Percentiles rank a stretch among this genome's conserved stretches.
Conservation (phyloP, 495 filamentous ascomycete genomes). For the Hypoxylon crocopeplum region DNA sequence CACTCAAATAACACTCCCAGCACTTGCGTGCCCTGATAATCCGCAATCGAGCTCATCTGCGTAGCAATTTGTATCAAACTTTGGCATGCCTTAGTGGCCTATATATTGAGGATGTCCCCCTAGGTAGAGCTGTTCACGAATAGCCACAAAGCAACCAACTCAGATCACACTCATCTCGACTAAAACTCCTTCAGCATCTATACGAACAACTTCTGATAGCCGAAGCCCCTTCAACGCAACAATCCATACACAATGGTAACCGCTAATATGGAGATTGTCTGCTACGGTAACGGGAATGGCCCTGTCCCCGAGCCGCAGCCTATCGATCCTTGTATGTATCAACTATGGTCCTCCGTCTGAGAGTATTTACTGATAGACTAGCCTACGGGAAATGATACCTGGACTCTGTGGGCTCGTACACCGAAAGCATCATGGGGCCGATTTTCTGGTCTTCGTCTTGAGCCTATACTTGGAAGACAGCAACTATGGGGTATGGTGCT, state of each 20-base stretch:
- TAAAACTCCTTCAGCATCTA: not conserved
- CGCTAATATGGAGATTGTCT: not conserved
- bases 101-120: no score
- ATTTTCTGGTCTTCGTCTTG: not conserved
- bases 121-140: no score
- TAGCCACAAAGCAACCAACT: no score
- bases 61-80: not conserved
- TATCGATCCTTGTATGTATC: constrained; percentile 20
- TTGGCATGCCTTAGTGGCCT: not conserved
- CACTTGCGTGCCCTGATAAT: constrained; percentile 2
- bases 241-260: not conserved
- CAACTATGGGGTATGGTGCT: not conserved
- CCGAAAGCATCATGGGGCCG: not conserved
- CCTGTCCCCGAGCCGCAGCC: not conserved
- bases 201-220: no score
- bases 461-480: not conserved
- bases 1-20: not conserved
- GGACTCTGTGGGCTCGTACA: not conserved
- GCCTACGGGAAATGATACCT: constrained; percentile 8
- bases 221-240: no score
- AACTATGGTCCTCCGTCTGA: not conserved
- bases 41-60: not conserved
- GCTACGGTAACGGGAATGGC: not conserved
- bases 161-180: no score
- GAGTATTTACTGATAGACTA: not conserved